These are phyloP conservation scores for Candida incommunis DNA, from an alignment of 805 yeast species.

Conservation along the genomic window DNA sequence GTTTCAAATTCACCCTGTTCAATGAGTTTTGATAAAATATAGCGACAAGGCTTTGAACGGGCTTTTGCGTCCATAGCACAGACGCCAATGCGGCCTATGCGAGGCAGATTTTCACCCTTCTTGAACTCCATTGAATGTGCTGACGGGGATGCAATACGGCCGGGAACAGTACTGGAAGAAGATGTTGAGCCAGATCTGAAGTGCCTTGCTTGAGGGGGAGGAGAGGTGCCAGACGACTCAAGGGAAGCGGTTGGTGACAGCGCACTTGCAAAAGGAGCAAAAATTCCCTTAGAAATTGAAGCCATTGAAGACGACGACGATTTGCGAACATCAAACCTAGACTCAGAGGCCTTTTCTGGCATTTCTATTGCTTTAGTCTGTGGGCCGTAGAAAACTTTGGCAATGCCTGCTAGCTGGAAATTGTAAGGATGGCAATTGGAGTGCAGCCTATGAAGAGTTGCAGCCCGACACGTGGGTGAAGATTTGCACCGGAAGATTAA, in stretches of 20 bases:
- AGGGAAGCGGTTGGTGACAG: neutral
- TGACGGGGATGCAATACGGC: neutral
- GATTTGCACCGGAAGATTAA: too few relatives aligned
- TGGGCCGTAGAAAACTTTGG: too few relatives aligned
- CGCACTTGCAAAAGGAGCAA: neutral
- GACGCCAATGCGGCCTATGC: conserved; percentile 86
- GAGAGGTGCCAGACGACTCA: neutral
- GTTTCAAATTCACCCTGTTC: conserved; percentile 95
- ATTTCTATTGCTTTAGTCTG: too few relatives aligned
- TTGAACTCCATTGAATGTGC: neutral
- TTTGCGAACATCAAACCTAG: neutral
- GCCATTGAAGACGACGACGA: conserved; percentile 1
- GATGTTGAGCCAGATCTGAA: neutral
- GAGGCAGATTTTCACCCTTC: conserved; percentile 8
- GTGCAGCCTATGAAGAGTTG: too few relatives aligned
- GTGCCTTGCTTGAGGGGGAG: neutral
- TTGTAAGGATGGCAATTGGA: too few relatives aligned
- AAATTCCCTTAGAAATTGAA: neutral
- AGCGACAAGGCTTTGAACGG: conserved; percentile 87
- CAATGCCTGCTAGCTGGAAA: too few relatives aligned
- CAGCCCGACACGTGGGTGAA: too few relatives aligned
- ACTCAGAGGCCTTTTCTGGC: too few relatives aligned
- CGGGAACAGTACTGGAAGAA: neutral
- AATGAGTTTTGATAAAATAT: conserved; percentile 72
- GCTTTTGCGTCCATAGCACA: conserved; percentile 99